Evolutionary conservation across 345 rosid species (phyloP), one percentile per base, ranked within the genome.

Genomic region (Citrus maxima): DNA sequence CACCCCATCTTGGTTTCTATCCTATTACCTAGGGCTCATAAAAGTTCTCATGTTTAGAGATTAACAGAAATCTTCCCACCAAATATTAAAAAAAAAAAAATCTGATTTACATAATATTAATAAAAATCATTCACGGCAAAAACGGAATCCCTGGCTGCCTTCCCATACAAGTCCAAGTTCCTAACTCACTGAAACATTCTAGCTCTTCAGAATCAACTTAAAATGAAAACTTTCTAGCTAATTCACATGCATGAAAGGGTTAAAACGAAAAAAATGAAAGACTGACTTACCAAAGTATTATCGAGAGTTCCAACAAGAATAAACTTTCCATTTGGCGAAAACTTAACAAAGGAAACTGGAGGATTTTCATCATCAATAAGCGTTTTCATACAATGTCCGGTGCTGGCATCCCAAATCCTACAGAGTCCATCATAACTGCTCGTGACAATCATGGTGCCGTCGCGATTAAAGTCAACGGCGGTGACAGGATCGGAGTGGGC

Each of bases 401-500:
- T 93, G 32, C 90, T 90, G 21, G 94, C 82, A 82, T 95, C 99
- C 99, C 97, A 96, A 35, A 94, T 90, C 77, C 97, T 79, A 63
- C 98, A 96, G 72, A 94, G 61, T 60, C 99, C 99, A 70, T 96
- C 99, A 51, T 91, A 94, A 79, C 99, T 96, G 76, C 98, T 92
- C 6, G 98, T 90, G 25, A 96, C 97, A 54, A 94, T 89, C 46
- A 94, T 83, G 28, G 94, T 86, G 7, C 98, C 99, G 7, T 94
- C 97, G 19, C 92, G 84, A 60, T 93, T 90, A 77, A 91, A 96
- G 84, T 96, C 97, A 16, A 94, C 97, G 19, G 95, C 90, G 2
- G 99, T 96, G 18, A 96, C 97, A 2, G 97, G 98, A 80, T 91
- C 98, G 1, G 98, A 96, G 79, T 96, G 98, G 13, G 99, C 97